A percentile compares a stretch with the other conserved stretches of the same genome.
phyloP scores from a whole-genome alignment of 805 yeast genomes.

The Wickerhamomyces tratensis region DNA sequence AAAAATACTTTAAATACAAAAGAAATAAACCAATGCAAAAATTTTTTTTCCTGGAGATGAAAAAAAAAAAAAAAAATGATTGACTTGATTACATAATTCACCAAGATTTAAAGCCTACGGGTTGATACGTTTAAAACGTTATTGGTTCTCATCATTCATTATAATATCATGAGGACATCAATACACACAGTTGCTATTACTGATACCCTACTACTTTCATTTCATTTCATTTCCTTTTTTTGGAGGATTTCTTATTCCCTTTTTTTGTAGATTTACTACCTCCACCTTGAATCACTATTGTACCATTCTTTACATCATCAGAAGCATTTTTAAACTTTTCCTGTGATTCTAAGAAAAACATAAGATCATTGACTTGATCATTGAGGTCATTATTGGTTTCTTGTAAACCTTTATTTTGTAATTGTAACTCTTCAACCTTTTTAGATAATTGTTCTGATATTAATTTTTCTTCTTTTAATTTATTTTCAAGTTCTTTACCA shows the following conservation, averaged over 20 bases:
- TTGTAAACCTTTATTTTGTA: conserved; percentile 23
- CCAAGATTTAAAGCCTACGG: neutral
- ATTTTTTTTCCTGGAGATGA: neutral
- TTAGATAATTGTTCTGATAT: conserved; percentile 31
- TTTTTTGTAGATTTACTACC: conserved; percentile 17
- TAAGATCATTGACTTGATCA: conserved; percentile 65
- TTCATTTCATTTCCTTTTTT: neutral
- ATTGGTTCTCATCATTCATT: neutral
- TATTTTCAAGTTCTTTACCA: conserved; percentile 20
- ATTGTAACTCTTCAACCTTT: conserved; percentile 26
- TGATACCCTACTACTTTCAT: too few relatives aligned
- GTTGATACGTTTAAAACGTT: neutral
- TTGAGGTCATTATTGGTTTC: conserved; percentile 36
- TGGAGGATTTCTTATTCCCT: neutral
- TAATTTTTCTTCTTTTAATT: conserved; percentile 36
- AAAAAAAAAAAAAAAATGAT: too few relatives aligned
- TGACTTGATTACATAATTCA: too few relatives aligned
- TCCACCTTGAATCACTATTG: conserved; percentile 25
- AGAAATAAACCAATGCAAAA: too few relatives aligned
- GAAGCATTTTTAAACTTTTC: conserved; percentile 64
- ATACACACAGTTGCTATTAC: too few relatives aligned
- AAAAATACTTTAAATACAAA: too few relatives aligned
- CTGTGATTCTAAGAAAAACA: conserved; percentile 71
- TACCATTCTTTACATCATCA: conserved; percentile 67
- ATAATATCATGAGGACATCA: too few relatives aligned